Evolutionary conservation across 2,329 filamentous ascomycete genomes (phyloP).

Genomic region (Pseudogymnoascus sp.): DNA sequence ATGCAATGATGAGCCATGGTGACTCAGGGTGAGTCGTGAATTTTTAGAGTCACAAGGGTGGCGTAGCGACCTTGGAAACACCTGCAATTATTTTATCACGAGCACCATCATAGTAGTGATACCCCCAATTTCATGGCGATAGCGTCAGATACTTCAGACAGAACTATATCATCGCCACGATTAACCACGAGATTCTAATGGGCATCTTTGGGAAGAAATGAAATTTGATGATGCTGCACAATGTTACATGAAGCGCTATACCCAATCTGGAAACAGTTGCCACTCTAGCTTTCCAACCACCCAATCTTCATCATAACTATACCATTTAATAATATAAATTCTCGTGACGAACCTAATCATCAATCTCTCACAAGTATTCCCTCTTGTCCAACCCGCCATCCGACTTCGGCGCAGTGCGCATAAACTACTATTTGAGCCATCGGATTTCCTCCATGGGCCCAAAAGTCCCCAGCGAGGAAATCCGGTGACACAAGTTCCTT

Average conservation of each 20-base stretch:
- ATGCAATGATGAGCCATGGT: constrained; percentile 2
- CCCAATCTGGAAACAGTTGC: background rate
- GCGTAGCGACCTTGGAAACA: background rate
- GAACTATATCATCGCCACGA: background rate
- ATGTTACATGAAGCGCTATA: background rate
- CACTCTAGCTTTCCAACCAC: background rate
- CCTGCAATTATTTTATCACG: background rate
- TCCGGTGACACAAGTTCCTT: constrained; percentile 45
- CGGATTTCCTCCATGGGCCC: no score
- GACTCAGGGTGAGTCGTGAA: background rate
- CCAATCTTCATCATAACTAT: background rate
- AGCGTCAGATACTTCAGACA: background rate
- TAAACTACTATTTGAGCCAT: constrained; percentile 23
- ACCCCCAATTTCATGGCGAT: background rate
- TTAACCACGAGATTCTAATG: background rate
- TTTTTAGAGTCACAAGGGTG: background rate
- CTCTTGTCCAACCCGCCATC: constrained; percentile 39
- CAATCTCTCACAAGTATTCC: constrained; percentile 38
- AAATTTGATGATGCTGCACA: background rate
- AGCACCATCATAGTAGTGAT: background rate
- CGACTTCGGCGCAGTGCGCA: constrained; percentile 30
- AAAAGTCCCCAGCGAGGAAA: constrained; percentile 29
- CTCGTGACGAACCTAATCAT: no score
- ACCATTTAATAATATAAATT: background rate
- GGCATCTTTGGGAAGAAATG: background rate